A percentile compares a stretch with the other conserved stretches of the same genome.
Conservation (phyloP, 495 filamentous ascomycete species). For the Aspergillus nidulans region DNA sequence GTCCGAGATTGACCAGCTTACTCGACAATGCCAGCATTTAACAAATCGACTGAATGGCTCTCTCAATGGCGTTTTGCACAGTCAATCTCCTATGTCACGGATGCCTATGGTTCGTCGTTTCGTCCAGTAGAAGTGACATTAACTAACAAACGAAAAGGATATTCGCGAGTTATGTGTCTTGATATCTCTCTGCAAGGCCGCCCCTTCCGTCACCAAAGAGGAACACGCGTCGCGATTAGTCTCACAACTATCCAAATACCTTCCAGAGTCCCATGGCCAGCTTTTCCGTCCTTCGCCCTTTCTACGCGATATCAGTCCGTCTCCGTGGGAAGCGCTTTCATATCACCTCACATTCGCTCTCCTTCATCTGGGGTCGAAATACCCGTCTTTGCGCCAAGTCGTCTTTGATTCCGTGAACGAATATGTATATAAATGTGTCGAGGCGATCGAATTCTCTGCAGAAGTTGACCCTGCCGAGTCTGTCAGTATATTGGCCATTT, state of each 20-base stretch:
- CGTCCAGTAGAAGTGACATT: not conserved
- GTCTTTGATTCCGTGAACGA: slow-evolving; percentile 56
- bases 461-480: slow-evolving; percentile 53
- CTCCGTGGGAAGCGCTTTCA: slow-evolving; percentile 85
- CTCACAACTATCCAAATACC: slow-evolving; percentile 70
- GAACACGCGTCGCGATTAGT: slow-evolving; percentile 71
- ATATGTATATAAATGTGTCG: slow-evolving; percentile 64
- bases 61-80: slow-evolving; percentile 34
- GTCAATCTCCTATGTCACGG: slow-evolving; percentile 39
- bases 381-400: slow-evolving; percentile 57
- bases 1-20: slow-evolving; percentile 62
- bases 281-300: slow-evolving; percentile 73
- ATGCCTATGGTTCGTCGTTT: slow-evolving; percentile 47
- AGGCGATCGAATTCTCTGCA: slow-evolving; percentile 41
- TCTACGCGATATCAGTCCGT: slow-evolving; percentile 75
- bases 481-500: slow-evolving; percentile 63
- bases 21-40: slow-evolving; percentile 45
- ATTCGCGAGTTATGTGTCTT: slow-evolving; percentile 85
- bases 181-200: slow-evolving; percentile 82
- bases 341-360: slow-evolving; percentile 71
- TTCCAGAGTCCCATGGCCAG: slow-evolving; percentile 77
- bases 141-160: slow-evolving; percentile 40
- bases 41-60: slow-evolving; percentile 29
- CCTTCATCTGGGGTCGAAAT: slow-evolving; percentile 69
- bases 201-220: slow-evolving; percentile 59